Conservation (phyloP, 495 filamentous ascomycete species). For the Friedmanniomyces endolithicus region DNA sequence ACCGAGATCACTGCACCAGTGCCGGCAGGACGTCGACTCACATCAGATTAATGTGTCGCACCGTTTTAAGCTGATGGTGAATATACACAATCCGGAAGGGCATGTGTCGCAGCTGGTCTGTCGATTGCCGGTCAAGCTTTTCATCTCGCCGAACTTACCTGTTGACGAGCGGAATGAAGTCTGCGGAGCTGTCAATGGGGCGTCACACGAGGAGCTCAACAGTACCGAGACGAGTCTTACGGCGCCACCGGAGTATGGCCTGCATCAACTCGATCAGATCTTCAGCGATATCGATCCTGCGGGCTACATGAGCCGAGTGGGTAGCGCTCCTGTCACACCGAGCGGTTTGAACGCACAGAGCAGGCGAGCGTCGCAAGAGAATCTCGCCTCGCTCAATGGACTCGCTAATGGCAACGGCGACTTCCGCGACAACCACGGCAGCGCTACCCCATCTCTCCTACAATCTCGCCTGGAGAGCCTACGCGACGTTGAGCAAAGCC, state of each 20-base stretch:
- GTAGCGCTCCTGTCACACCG: constrained; percentile 64
- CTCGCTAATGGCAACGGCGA: constrained; percentile 31
- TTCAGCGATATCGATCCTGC: constrained; percentile 71
- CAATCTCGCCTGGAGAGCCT: constrained; percentile 28
- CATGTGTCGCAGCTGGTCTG: constrained; percentile 86
- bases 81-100: constrained; percentile 84
- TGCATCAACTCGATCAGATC: constrained; percentile 75
- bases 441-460: constrained; percentile 24
- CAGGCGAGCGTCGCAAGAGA: constrained; percentile 64
- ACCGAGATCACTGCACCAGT: constrained; percentile 62
- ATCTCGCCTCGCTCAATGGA: constrained; percentile 51
- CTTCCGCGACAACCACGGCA: constrained; percentile 9
- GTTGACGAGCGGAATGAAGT: constrained; percentile 70
- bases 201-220: constrained; percentile 30
- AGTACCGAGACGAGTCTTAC: constrained; percentile 30
- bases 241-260: constrained; percentile 77
- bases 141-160: constrained; percentile 83
- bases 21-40: constrained; percentile 75
- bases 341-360: constrained; percentile 51
- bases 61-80: constrained; percentile 72
- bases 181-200: constrained; percentile 36
- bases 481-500: constrained; percentile 15
- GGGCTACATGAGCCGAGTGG: constrained; percentile 65
- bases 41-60: constrained; percentile 78
- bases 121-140: constrained; percentile 73